Percentiles rank a stretch among this genome's conserved stretches.
Conservation (phyloP, 371 early-diverging fungal species). For the Circinella umbellata region DNA sequence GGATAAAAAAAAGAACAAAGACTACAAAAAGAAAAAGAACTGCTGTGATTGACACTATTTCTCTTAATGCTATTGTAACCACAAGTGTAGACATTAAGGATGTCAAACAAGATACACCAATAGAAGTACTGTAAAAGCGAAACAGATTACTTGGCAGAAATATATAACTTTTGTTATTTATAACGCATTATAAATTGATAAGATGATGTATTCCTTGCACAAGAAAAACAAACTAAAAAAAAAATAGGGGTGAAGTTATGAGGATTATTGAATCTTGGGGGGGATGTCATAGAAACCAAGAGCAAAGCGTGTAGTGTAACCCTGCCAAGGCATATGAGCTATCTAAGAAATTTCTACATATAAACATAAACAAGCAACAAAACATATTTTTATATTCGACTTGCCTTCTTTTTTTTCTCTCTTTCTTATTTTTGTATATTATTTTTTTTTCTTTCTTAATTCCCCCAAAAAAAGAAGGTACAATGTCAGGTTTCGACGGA, state of each 20-base stretch:
- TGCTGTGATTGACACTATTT: too few species aligned
- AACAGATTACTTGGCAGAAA: too few species aligned
- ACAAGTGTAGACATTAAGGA: not conserved
- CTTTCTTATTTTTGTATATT: conserved; percentile 14
- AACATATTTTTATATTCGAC: too few species aligned
- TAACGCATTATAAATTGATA: too few species aligned
- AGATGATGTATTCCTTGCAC: too few species aligned
- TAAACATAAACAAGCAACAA: not conserved
- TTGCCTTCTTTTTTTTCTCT: not conserved
- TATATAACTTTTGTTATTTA: too few species aligned
- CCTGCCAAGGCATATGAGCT: not conserved
- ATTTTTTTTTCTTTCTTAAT: conserved; percentile 1
- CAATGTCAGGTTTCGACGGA: conserved; percentile 12
- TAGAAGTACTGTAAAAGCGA: not conserved
- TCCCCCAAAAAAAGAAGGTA: not conserved
- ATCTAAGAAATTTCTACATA: not conserved
- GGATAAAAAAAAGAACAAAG: too few species aligned
- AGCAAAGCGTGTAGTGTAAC: not conserved
- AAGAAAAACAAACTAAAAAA: too few species aligned
- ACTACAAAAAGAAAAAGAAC: too few species aligned
- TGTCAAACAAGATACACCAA: not conserved
- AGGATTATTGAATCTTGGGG: too few species aligned
- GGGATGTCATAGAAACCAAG: too few species aligned
- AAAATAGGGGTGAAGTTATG: too few species aligned
- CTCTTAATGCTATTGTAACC: not conserved